Base-by-base conservation (phyloP, 176 grass and related monocot genomes). In the Triticum aestivum region DNA sequence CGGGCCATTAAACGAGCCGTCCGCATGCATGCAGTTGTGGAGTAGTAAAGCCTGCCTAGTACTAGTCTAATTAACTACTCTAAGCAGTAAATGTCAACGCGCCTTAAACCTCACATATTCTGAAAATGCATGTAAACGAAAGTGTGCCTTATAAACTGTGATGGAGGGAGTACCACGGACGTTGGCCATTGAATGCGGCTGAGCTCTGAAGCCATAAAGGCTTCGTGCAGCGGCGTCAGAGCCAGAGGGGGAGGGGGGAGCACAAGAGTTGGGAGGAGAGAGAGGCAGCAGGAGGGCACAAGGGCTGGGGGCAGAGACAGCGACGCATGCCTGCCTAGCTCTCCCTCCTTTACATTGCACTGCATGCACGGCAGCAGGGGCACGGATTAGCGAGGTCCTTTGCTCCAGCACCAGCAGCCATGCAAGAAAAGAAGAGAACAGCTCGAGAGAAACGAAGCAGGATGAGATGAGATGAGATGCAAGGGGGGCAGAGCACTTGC, bases 111-210 rank as follows among this genome's bases (percentile, higher is more conserved):
- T 37, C 1, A 6, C 35, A 37, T 37, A 37, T 37, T 37, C 6
- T 37, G 35, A 6, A 37, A 37, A 37, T 37, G 35, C 35, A 37
- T 37, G 35, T 37, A 37, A 37, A 37, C 35, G 35, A 37, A 37
- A 37, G 35, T 37, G 35, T 37, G 35, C 35, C 35, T 37, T 37
- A 37, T 37, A 37, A 37, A 37, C 35, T 37, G 35, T 37, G 35
- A 37, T 37, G 35, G 35, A 37, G 35, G 33, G 33, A 44, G 8
- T 9, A 44, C 11, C 47, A 64, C 80, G 82, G 88, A 85, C 74
- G 79, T 79, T 51, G 79, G 82, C 5, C 87, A 88, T 88, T 93
- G 82, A 93, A 88, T 88, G 91, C 85, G 65, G 79, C 79, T 65
- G 82, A 66, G 78, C 73, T 73, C 85, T 83, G 80, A 79, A 78